Evolutionary conservation across 495 filamentous ascomycete species (phyloP).

Genomic region (Annulohypoxylon moriforme): DNA sequence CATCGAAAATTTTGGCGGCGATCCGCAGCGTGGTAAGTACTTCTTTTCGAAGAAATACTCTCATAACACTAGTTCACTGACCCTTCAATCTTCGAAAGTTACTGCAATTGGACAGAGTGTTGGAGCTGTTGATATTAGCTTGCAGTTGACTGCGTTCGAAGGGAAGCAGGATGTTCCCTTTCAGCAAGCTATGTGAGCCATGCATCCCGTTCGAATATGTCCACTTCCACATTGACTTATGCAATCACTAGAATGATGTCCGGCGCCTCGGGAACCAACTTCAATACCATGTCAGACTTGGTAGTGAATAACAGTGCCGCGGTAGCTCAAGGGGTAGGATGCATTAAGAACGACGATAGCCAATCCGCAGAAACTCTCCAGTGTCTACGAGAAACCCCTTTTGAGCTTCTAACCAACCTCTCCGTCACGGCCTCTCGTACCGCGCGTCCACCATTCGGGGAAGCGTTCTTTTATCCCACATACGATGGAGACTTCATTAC

Average conservation of each 20-base stretch:
- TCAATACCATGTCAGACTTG: slow-evolving; percentile 13
- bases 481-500: slow-evolving; percentile 17
- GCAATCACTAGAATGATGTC: slow-evolving; percentile 8
- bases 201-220: background rate
- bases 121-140: slow-evolving; percentile 13
- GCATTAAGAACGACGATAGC: slow-evolving; percentile 8
- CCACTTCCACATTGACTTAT: background rate
- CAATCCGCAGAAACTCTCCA: slow-evolving; percentile 14
- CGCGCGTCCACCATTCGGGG: slow-evolving; percentile 23
- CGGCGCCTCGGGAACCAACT: slow-evolving; percentile 6
- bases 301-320: slow-evolving; percentile 18
- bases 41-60: background rate
- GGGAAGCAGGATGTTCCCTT: slow-evolving; percentile 15
- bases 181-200: slow-evolving; percentile 21
- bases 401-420: slow-evolving; percentile 9
- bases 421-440: slow-evolving; percentile 18
- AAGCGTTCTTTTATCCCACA: slow-evolving; percentile 25
- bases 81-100: background rate
- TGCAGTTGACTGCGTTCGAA: slow-evolving; percentile 1
- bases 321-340: slow-evolving; percentile 9
- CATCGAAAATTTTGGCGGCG: slow-evolving; percentile 18
- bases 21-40: slow-evolving; percentile 10
- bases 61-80: background rate
- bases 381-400: slow-evolving; percentile 9
- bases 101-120: slow-evolving; percentile 20